phyloP scores from a whole-genome alignment of 768 basidiomycete genomes.

The Lactarius sp. region DNA sequence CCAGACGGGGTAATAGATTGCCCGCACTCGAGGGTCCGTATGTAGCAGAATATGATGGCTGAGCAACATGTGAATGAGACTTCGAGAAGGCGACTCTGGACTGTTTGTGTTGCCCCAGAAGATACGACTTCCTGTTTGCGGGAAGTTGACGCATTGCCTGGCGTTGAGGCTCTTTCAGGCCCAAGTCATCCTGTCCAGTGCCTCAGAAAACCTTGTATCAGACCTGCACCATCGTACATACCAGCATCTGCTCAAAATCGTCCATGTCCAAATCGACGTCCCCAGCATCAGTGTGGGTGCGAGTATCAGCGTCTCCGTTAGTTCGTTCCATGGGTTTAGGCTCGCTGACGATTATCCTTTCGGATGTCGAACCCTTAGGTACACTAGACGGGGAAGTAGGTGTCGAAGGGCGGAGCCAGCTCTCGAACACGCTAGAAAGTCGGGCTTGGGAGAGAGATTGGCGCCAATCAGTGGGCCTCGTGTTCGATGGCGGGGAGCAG shows the following conservation, averaged over 20 bases:
- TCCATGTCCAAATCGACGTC: slow-evolving; percentile 38
- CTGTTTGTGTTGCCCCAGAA: slow-evolving; percentile 54
- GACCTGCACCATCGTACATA: slow-evolving; percentile 32
- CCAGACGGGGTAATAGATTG: slow-evolving; percentile 56
- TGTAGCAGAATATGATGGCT: slow-evolving; percentile 43
- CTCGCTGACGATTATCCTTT: slow-evolving; percentile 66
- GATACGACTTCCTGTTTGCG: slow-evolving; percentile 56
- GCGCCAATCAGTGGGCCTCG: slow-evolving; percentile 43
- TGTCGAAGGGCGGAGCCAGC: slow-evolving; percentile 50
- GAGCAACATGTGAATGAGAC: slow-evolving; percentile 28
- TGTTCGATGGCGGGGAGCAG: slow-evolving; percentile 12
- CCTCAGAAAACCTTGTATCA: slow-evolving; percentile 14
- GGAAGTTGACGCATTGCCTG: slow-evolving; percentile 58
- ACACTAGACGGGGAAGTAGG: slow-evolving; percentile 37
- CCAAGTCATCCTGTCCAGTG: slow-evolving; percentile 58
- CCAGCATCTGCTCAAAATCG: slow-evolving; percentile 69
- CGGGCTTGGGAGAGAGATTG: slow-evolving; percentile 53
- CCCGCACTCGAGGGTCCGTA: slow-evolving; percentile 57
- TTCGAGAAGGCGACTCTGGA: slow-evolving; percentile 36
- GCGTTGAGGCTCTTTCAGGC: slow-evolving; percentile 66
- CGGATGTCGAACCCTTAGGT: slow-evolving; percentile 22
- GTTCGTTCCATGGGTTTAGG: slow-evolving; percentile 52
- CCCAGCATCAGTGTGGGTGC: slow-evolving; percentile 28
- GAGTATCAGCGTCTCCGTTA: slow-evolving; percentile 26
- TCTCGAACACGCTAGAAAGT: slow-evolving; percentile 61